phyloP scores from a whole-genome alignment of 805 yeast genomes.

The Groenewaldozyma tartarivorans region DNA sequence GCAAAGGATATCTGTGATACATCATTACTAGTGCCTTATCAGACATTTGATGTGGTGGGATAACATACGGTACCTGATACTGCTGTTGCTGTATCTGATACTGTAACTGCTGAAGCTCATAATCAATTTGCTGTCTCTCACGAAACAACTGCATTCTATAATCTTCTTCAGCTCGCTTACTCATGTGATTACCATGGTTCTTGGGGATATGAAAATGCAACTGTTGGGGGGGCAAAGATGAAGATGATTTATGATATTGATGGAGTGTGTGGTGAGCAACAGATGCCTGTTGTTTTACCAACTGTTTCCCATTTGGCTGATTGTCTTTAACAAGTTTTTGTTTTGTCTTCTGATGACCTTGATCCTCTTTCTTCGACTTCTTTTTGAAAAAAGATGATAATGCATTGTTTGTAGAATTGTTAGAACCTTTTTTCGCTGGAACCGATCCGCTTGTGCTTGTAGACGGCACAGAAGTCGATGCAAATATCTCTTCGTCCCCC shows the following conservation, averaged over 20 bases:
- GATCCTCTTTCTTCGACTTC: background rate
- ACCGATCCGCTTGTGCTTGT: background rate
- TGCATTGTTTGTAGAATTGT: background rate
- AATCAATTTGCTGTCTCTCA: conserved; percentile 6
- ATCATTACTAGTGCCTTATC: conserved; percentile 28
- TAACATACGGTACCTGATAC: conserved; percentile 23
- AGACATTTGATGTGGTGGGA: conserved; percentile 28
- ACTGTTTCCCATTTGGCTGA: background rate
- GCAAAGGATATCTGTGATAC: conserved; percentile 70
- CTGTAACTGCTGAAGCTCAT: conserved; percentile 7
- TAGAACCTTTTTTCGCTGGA: background rate
- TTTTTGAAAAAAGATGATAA: background rate
- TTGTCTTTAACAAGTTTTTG: background rate
- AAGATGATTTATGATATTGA: background rate
- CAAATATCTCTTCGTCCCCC: background rate
- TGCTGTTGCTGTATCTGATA: conserved; percentile 14
- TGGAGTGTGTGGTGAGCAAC: no score
- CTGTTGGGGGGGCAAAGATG: background rate
- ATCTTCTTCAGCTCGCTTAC: conserved; percentile 2
- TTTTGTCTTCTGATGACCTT: background rate
- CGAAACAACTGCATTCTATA: conserved; percentile 1
- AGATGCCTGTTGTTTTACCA: background rate
- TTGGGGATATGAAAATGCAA: background rate
- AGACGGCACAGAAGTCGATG: background rate
- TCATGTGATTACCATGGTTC: background rate